Conservation (phyloP, 345 rosid species). For the Aquilaria malaccensis region DNA sequence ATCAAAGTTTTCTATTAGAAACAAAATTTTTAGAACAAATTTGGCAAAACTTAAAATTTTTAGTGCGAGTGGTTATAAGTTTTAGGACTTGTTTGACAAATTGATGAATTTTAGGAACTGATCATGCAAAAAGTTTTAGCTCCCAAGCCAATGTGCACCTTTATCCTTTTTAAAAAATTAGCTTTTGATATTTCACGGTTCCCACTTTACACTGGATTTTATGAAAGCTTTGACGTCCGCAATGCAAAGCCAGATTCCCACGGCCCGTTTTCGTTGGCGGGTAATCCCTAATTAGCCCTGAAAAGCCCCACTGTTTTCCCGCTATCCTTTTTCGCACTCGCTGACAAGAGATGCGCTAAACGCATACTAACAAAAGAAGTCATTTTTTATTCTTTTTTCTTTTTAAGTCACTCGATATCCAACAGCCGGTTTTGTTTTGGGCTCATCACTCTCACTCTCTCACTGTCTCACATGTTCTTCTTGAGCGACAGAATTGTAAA, state of each 20-base stretch:
- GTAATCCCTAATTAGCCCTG: conserved; percentile 24
- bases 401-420: conserved; percentile 9
- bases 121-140: no score
- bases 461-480: conserved; percentile 13
- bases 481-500: neutral
- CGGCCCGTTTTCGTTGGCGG: conserved; percentile 41
- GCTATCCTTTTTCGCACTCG: conserved; percentile 12
- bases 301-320: conserved; percentile 26
- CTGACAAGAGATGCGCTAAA: conserved; percentile 5
- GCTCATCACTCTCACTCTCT: conserved; percentile 14
- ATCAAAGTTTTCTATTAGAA: no score
- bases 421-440: conserved; percentile 11
- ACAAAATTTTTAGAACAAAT: no score
- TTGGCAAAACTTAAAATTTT: no score
- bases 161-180: no score
- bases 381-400: neutral
- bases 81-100: no score
- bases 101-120: no score
- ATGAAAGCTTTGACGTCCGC: conserved; percentile 54
- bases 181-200: conserved; percentile 2
- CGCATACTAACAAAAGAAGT: neutral
- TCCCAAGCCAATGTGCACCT: no score
- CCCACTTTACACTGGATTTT: conserved; percentile 29
- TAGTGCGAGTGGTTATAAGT: no score
- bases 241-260: conserved; percentile 11